phyloP scores from a whole-genome alignment of 192 early-diverging fungal species.

The Thoreauomyces humboldtii region DNA sequence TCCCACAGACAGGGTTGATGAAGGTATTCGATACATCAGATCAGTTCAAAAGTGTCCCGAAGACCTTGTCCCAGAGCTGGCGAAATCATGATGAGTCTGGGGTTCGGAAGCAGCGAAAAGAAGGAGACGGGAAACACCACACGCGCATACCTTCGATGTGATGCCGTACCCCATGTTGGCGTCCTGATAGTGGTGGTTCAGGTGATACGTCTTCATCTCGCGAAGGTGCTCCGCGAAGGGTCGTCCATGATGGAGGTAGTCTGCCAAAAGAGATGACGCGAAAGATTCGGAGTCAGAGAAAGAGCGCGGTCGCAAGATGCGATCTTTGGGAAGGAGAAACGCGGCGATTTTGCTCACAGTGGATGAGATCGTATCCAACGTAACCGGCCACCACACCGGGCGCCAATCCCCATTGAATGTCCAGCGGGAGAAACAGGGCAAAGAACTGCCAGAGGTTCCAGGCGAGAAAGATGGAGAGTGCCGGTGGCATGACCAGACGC shows the following conservation, averaged over 20 bases:
- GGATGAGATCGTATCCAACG: conserved; percentile 87
- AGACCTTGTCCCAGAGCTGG: too few relatives aligned
- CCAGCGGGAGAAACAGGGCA: conserved; percentile 59
- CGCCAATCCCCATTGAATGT: conserved; percentile 65
- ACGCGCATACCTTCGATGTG: too few relatives aligned
- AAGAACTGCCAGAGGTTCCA: conserved; percentile 54
- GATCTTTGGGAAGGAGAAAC: too few relatives aligned
- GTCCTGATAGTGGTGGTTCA: conserved; percentile 90
- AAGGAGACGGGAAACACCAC: too few relatives aligned
- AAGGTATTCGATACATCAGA: too few relatives aligned
- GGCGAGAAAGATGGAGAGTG: conserved; percentile 68
- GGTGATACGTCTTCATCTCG: conserved; percentile 91
- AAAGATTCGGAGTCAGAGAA: not conserved
- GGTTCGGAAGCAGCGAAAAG: too few relatives aligned
- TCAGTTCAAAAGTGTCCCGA: too few relatives aligned
- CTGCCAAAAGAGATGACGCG: conserved; percentile 19
- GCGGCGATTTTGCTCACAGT: too few relatives aligned
- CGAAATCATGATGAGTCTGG: too few relatives aligned
- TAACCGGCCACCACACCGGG: conserved; percentile 79
- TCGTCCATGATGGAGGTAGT: conserved; percentile 90
- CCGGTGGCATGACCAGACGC: conserved; percentile 96
- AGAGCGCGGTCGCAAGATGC: not conserved
- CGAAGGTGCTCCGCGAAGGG: conserved; percentile 68
- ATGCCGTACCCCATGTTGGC: conserved; percentile 85
- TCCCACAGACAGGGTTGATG: too few relatives aligned